A percentile compares a stretch with the other conserved stretches of the same genome.
Evolutionary conservation across 495 filamentous ascomycete genomes (phyloP).

Genomic region (Sordaria brevicollis): DNA sequence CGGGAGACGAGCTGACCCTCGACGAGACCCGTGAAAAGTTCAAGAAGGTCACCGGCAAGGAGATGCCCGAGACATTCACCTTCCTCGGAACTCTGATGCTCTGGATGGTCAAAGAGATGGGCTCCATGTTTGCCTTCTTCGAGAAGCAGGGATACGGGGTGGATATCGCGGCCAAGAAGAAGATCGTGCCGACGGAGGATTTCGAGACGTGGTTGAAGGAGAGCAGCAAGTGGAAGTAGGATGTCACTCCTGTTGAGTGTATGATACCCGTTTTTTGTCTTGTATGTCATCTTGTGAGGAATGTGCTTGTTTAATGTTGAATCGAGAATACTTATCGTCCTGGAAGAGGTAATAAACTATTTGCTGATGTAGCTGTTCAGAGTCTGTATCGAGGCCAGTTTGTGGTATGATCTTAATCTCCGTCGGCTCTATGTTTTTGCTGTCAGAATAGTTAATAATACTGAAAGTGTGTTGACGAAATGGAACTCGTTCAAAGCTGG

Average conservation of each 20-base stretch:
- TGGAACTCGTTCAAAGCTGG: too few relatives aligned
- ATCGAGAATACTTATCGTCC: neutral
- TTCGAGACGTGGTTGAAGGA: slow-evolving; percentile 53
- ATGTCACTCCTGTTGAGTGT: neutral
- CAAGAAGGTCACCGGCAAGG: slow-evolving; percentile 34
- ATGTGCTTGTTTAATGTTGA: neutral
- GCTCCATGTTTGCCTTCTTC: slow-evolving; percentile 56
- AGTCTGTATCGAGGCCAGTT: too few relatives aligned
- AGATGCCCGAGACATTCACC: slow-evolving; percentile 40
- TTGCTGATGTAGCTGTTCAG: too few relatives aligned
- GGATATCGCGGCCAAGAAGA: slow-evolving; percentile 44
- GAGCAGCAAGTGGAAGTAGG: slow-evolving; percentile 31
- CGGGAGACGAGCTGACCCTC: slow-evolving; percentile 22
- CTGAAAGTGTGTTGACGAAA: too few relatives aligned
- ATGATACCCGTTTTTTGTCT: neutral
- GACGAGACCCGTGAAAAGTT: slow-evolving; percentile 37
- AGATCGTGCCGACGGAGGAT: slow-evolving; percentile 43
- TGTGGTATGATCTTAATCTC: too few relatives aligned
- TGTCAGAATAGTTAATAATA: too few relatives aligned
- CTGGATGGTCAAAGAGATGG: slow-evolving; percentile 42
- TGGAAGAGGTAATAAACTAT: neutral
- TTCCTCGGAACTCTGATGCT: slow-evolving; percentile 29
- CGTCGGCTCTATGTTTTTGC: too few relatives aligned
- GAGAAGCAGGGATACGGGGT: slow-evolving; percentile 48
- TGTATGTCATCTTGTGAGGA: neutral